Percentiles rank a stretch among this genome's conserved stretches.
phyloP scores from a whole-genome alignment of 2,329 filamentous ascomycete genomes.

The Fusarium anthophilum region DNA sequence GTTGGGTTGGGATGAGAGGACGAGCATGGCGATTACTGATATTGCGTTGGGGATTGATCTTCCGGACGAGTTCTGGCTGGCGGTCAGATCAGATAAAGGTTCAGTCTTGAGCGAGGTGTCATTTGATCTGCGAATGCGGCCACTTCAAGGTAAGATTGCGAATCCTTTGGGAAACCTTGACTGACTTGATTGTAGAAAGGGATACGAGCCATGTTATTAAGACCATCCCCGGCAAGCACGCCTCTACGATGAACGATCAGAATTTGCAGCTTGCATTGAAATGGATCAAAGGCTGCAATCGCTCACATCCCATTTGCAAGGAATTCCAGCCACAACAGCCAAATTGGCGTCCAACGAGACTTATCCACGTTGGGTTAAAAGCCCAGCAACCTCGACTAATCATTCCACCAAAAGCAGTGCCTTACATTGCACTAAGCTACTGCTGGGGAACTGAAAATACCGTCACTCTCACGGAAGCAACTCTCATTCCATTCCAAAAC shows the following conservation, averaged over 20 bases:
- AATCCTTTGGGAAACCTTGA: too few species aligned
- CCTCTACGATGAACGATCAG: background rate
- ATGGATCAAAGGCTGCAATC: background rate
- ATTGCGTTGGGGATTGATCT: background rate
- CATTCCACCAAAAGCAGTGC: rapidly evolving
- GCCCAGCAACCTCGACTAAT: background rate
- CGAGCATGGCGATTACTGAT: background rate
- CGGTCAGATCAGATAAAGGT: background rate
- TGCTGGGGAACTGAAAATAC: background rate
- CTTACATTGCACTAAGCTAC: background rate
- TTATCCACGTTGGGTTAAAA: background rate
- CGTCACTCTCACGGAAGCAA: background rate
- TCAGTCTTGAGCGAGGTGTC: background rate
- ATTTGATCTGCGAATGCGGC: background rate
- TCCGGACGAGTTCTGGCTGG: background rate
- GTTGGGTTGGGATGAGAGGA: background rate
- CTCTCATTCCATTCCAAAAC: background rate
- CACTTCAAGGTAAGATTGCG: background rate
- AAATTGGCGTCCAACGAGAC: background rate
- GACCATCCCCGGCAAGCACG: background rate
- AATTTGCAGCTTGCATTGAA: background rate
- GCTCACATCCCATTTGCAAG: background rate
- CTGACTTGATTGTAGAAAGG: background rate
- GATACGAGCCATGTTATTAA: background rate
- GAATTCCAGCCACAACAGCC: background rate